phyloP scores from a whole-genome alignment of 441 rosid genomes.

The Arabidopsis hybrid region DNA sequence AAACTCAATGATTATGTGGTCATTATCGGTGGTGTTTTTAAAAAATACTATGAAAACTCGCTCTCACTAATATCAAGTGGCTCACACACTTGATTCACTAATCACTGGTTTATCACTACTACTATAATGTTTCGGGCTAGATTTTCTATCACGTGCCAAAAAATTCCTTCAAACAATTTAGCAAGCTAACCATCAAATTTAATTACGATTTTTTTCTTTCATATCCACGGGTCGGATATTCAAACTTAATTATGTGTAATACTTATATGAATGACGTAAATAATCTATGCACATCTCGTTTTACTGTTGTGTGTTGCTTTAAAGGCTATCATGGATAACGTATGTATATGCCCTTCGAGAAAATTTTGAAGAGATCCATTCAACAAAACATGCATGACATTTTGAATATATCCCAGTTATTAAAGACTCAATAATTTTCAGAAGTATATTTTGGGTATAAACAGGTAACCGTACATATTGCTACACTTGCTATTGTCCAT shows the following conservation, averaged over 20 bases:
- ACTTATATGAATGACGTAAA: constrained; percentile 19
- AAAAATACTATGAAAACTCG: constrained; percentile 27
- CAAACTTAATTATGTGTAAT: neutral
- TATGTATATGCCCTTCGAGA: constrained; percentile 15
- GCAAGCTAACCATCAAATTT: constrained; percentile 6
- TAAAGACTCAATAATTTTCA: neutral
- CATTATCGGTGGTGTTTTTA: constrained; percentile 17
- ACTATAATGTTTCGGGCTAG: constrained; percentile 3
- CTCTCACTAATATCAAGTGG: neutral
- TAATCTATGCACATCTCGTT: constrained; percentile 17
- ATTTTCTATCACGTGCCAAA: constrained; percentile 34
- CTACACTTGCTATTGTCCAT: constrained; percentile 7
- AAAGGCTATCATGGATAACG: constrained; percentile 33
- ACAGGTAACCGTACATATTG: constrained; percentile 3
- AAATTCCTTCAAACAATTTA: constrained; percentile 16
- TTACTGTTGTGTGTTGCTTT: constrained; percentile 21
- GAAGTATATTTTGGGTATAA: constrained; percentile 11
- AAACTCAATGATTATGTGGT: constrained; percentile 35
- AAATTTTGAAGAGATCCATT: constrained; percentile 5
- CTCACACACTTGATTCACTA: neutral
- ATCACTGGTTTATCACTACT: constrained; percentile 5
- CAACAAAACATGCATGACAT: constrained; percentile 23
- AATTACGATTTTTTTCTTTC: neutral
- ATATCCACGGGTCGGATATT: constrained; percentile 14
- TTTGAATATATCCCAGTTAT: neutral